Percentiles rank a stretch among this genome's conserved stretches.
phyloP scores from a whole-genome alignment of 495 filamentous ascomycete species.

The Cercophora newfieldiana region DNA sequence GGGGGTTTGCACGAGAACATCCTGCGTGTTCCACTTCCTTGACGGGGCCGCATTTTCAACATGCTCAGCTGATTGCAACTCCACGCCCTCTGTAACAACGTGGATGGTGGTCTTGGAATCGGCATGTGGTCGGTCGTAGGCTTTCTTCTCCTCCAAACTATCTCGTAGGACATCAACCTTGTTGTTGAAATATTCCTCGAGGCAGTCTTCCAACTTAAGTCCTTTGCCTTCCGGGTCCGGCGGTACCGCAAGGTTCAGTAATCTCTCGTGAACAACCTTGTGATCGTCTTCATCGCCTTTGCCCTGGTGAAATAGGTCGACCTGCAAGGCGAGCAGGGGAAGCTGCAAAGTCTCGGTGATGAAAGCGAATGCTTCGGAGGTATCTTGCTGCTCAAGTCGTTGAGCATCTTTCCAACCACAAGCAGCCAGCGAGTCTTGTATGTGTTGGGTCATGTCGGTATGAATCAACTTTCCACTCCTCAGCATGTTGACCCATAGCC shows the following conservation, averaged over 20 bases:
- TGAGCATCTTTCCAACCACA: conserved; percentile 91
- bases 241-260: conserved; percentile 89
- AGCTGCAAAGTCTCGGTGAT: conserved; percentile 86
- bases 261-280: conserved; percentile 86
- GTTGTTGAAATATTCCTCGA: conserved; percentile 95
- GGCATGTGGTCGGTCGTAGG: conserved; percentile 12
- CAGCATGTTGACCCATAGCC: conserved; percentile 92
- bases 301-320: conserved; percentile 91
- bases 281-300: conserved; percentile 85
- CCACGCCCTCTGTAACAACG: conserved; percentile 37
- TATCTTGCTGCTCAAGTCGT: conserved; percentile 79
- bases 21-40: conserved; percentile 38
- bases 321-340: conserved; percentile 86
- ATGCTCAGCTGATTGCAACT: conserved; percentile 12
- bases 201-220: conserved; percentile 81
- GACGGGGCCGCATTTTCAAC: conserved; percentile 19
- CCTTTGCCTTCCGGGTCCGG: conserved; percentile 59
- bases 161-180: conserved; percentile 85
- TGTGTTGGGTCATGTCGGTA: conserved; percentile 76
- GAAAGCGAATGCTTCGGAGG: conserved; percentile 92
- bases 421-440: conserved; percentile 79
- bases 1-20: conserved; percentile 25
- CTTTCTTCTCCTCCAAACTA: conserved; percentile 56
- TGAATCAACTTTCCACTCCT: conserved; percentile 82
- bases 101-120: conserved; percentile 39